Evolutionary conservation across 169 alveolate genomes (phyloP).

Genomic region (Cryptosporidium viatorum): DNA sequence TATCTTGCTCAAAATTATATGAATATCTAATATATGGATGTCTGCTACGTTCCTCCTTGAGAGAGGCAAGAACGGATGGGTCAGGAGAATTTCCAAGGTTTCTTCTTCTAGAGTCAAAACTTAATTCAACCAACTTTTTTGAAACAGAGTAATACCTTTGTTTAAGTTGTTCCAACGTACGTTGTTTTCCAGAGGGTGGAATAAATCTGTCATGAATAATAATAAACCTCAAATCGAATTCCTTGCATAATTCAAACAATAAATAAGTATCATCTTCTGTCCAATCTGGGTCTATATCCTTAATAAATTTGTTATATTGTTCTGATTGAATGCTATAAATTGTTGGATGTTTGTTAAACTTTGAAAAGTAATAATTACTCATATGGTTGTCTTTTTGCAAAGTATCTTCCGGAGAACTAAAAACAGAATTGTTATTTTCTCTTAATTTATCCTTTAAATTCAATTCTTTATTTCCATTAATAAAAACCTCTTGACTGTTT

Average conservation of each 20-base stretch:
- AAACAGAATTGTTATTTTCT: not conserved
- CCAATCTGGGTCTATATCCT: constrained; percentile 79
- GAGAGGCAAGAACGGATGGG: constrained; percentile 80
- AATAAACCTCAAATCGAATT: constrained; percentile 85
- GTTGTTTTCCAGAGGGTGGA: constrained; percentile 77
- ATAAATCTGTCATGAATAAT: constrained; percentile 84
- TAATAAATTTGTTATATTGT: constrained; percentile 45
- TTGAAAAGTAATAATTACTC: constrained; percentile 47
- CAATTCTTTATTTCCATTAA: not conserved
- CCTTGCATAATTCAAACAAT: constrained; percentile 86
- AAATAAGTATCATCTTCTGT: constrained; percentile 87
- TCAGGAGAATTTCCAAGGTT: constrained; percentile 84
- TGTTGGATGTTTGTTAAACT: constrained; percentile 46
- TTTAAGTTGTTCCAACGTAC: constrained; percentile 85
- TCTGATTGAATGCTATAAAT: constrained; percentile 47
- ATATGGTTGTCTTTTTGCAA: not conserved
- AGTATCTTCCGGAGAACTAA: not conserved
- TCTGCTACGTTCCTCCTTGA: constrained; percentile 84
- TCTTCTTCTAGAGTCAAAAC: constrained; percentile 84
- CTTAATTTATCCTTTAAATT: not conserved
- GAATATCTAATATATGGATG: constrained; percentile 86
- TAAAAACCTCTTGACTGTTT: not conserved
- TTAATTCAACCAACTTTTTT: constrained; percentile 83
- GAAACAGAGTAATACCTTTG: constrained; percentile 86
- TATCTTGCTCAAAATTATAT: constrained; percentile 85